Base-by-base conservation (phyloP, 2,329 filamentous ascomycete genomes). In the Torrubiella hemipterigena region DNA sequence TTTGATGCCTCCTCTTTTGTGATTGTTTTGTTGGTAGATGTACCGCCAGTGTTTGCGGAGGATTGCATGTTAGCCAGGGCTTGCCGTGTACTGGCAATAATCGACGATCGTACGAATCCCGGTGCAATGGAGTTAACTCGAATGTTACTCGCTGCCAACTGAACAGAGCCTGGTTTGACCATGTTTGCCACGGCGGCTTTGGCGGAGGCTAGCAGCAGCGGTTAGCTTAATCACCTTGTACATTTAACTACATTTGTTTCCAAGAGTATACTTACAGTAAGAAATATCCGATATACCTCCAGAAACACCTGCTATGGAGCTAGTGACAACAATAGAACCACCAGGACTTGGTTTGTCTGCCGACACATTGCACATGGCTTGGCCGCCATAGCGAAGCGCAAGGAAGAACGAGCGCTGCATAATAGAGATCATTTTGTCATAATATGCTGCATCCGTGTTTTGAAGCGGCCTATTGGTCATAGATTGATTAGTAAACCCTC, bases 371-470 rank as follows among this genome's bases (percentile, higher is more conserved):
- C 30, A 31, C 37, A 43, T 40, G 12, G 38, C 42, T 10, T 44
- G 38, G 4, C 36, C 33, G 8, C 35, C 42, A 12, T 44, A 43
- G n/a, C 36, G 37, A 1, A 43, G 9, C 10, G 38, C 42, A 0
- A 45, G 25, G 19, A 42, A 45, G 9, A 37, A 31, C 1, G 36
- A 38, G 0, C 35, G 25, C 11, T 42, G 38, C 41, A 44, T 40
- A 2, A 43, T 32, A 0, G 25, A 17, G 3, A 38, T 33, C 12
- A 35, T 27, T 17, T 36, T 16, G 1, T 38, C 23, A 10, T 33
- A 25, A 7, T 21, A 20, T 3, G 35, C 12, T 7, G 24, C 13
- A 7, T 27, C 17, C 3, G 30, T 27, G 7, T 17, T 10, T 14
- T 18, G n/a, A 7, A 32, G 21, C 3, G 24, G 18, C 13, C 24